A percentile compares a stretch with the other conserved stretches of the same genome.
Evolutionary conservation across 202 grass and related monocot species (phyloP).

Genomic region (Sporobolus alterniflorus): DNA sequence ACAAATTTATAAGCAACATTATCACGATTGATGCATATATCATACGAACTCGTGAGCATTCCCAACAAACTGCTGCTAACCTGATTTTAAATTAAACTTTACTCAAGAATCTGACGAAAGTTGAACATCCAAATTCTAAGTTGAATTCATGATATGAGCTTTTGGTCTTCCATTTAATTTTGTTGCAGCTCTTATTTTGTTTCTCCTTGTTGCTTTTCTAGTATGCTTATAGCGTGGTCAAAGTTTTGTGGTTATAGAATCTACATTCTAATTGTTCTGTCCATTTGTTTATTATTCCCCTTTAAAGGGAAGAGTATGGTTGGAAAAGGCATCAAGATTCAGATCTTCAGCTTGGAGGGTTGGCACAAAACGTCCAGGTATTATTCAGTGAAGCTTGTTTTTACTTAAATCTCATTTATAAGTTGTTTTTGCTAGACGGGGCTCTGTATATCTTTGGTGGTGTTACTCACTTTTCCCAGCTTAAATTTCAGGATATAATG

Average conservation of each 20-base stretch:
- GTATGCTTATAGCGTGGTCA: background rate
- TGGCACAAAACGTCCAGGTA: slow-evolving; percentile 76
- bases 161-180: background rate
- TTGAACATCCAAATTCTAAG: background rate
- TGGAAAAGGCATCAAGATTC: slow-evolving; percentile 69
- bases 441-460: background rate
- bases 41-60: background rate
- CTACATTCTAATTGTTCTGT: slow-evolving; percentile 22
- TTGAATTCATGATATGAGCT: background rate
- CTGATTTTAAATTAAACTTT: background rate
- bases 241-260: background rate
- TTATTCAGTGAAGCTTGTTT: slow-evolving; percentile 7
- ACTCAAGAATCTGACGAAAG: background rate
- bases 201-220: background rate
- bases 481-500: slow-evolving; percentile 71
- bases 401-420: slow-evolving; percentile 6
- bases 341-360: slow-evolving; percentile 59
- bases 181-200: background rate
- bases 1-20: background rate
- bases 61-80: background rate
- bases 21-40: background rate
- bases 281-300: background rate
- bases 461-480: background rate
- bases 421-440: background rate
- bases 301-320: slow-evolving; percentile 71